Evolutionary conservation across 805 yeast species (phyloP), one percentile per base, ranked within the genome.

Genomic region (Pachysolen tannophilus): DNA sequence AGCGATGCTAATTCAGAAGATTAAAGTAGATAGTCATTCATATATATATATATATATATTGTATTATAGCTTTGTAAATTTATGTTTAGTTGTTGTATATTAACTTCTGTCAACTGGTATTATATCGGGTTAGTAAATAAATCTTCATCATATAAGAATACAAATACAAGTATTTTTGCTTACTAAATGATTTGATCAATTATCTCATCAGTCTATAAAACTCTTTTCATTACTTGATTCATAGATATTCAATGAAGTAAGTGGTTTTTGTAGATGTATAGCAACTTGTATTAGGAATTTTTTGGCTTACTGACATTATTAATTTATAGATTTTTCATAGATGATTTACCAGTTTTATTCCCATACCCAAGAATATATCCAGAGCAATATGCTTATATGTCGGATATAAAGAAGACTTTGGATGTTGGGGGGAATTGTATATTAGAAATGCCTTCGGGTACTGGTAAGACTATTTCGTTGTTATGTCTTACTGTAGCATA

Each of bases 371-470:
- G 85, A 51, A 90, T 92, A 37, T 92, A 92, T 55, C 99, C 98
- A 2, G 99, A 92, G 60, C 99, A 92, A 56, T 92, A 92, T 67
- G 92, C 88, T 23, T 92, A 92, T 60, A 92, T 92, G 98, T 76
- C 92, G 43, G 97, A 90, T 56, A 82, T 92, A 45, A 92, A 92
- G 62, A 77, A 80, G 52, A 83, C 97, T 1, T 60, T 92, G 34
- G 99, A 92, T 65, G 95, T 82, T 1, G 97, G 97, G 2, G 98
- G 98, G 9, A 88, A 88, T 53, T 83, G 96, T 59, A 87, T 92
- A 36, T 59, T 92, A 51, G 99, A 92, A 62, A 92, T 92, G 99
- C 99, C 99, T 46, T 92, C 99, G 5, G 99, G 99, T 4, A 92
- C 99, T 3, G 99, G 99, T 28, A 92, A 92, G 56, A 92, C 99